phyloP scores from a whole-genome alignment of 306 rosid genomes.

The Castanospermum australe region DNA sequence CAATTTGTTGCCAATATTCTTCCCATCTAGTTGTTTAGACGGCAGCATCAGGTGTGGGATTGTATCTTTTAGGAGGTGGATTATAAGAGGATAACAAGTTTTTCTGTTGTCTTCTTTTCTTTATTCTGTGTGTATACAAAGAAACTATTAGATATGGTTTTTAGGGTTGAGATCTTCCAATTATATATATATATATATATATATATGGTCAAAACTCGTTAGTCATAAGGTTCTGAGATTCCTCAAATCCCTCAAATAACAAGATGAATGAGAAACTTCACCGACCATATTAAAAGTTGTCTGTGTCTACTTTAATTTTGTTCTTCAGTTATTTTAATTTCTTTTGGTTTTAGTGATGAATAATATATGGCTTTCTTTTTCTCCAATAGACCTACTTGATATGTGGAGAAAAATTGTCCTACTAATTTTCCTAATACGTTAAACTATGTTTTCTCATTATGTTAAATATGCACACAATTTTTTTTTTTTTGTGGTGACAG shows the following conservation, averaged over 20 bases:
- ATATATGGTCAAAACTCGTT: not conserved
- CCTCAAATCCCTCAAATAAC: not conserved
- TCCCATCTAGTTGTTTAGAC: constrained; percentile 7
- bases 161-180: constrained; percentile 28
- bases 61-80: constrained; percentile 9
- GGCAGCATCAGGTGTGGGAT: constrained; percentile 26
- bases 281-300: not conserved
- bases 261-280: not conserved
- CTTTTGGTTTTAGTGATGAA: not conserved
- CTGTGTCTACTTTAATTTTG: not conserved
- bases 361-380: not conserved
- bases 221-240: not conserved
- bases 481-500: not conserved
- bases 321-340: not conserved
- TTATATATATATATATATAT: too few species aligned
- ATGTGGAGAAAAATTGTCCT: not conserved
- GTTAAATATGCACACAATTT: not conserved
- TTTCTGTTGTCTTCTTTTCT: not conserved
- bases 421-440: not conserved
- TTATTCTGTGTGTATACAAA: not conserved
- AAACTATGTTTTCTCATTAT: not conserved
- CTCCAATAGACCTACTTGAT: not conserved
- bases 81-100: constrained; percentile 18
- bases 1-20: not conserved
- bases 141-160: constrained; percentile 8